Conservation (phyloP, 495 filamentous ascomycete genomes). For the Aspergillus indologenus region DNA sequence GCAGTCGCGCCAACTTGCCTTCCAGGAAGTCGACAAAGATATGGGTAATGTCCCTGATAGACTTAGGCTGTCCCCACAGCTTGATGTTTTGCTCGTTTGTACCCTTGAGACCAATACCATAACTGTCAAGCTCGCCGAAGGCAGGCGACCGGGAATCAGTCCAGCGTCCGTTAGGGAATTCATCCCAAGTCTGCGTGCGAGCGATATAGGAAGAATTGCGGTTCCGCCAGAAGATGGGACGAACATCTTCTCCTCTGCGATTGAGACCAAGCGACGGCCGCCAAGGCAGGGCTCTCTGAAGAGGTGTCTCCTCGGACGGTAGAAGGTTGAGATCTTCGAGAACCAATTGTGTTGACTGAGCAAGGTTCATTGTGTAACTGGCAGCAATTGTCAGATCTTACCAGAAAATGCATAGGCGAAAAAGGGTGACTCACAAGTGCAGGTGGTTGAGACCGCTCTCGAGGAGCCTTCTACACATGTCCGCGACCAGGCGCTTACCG, state of each 20-base stretch:
- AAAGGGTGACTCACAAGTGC: slow-evolving; percentile 66
- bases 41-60: slow-evolving; percentile 71
- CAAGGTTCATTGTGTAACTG: slow-evolving; percentile 98
- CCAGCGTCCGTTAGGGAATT: slow-evolving; percentile 99
- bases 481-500: slow-evolving; percentile 83
- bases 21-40: slow-evolving; percentile 82
- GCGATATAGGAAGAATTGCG: slow-evolving; percentile 92
- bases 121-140: slow-evolving; percentile 94
- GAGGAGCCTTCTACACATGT: slow-evolving; percentile 84
- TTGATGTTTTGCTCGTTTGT: slow-evolving; percentile 96
- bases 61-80: slow-evolving; percentile 85
- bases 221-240: slow-evolving; percentile 98
- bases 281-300: slow-evolving; percentile 88
- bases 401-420: background rate
- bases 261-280: slow-evolving; percentile 87
- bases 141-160: slow-evolving; percentile 96
- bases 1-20: slow-evolving; percentile 75
- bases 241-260: slow-evolving; percentile 89
- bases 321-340: slow-evolving; percentile 82
- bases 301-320: slow-evolving; percentile 69
- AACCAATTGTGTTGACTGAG: slow-evolving; percentile 88
- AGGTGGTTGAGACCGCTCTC: slow-evolving; percentile 79
- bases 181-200: slow-evolving; percentile 97
- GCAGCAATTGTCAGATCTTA: slow-evolving; percentile 5
- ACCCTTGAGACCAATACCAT: slow-evolving; percentile 93